Evolutionary conservation across 345 rosid genomes (phyloP).

Genomic region (Sonneratia alba): DNA sequence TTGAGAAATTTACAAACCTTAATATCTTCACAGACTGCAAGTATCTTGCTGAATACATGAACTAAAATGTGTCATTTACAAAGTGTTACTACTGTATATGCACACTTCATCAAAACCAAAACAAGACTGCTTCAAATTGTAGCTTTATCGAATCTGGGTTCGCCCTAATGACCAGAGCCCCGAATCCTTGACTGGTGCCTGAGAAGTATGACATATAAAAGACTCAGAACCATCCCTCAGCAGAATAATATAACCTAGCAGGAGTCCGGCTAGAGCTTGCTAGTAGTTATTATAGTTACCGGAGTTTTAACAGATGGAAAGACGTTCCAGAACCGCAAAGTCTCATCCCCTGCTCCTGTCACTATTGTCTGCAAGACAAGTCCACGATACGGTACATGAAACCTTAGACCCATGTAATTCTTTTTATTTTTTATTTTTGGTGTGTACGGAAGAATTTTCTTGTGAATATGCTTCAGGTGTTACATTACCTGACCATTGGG

Average conservation of each 20-base stretch:
- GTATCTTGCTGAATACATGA: background rate
- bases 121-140: background rate
- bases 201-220: conserved; percentile 12
- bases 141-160: conserved; percentile 62
- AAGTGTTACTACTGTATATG: background rate
- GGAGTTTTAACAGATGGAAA: conserved; percentile 79
- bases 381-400: background rate
- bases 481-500: conserved; percentile 76
- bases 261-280: background rate
- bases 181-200: conserved; percentile 85
- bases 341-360: conserved; percentile 98
- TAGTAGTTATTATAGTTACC: conserved; percentile 23
- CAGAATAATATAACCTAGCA: background rate
- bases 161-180: conserved; percentile 94
- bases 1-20: no score
- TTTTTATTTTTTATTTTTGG: background rate
- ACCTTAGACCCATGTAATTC: background rate
- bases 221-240: background rate
- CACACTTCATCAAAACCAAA: background rate
- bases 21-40: background rate
- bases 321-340: conserved; percentile 83
- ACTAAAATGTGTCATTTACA: background rate
- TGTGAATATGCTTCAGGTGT: background rate
- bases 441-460: background rate
- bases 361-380: conserved; percentile 60